Evolutionary conservation across 352 stramenopile genomes (phyloP).

Genomic region (Globisporangium spinosum): DNA sequence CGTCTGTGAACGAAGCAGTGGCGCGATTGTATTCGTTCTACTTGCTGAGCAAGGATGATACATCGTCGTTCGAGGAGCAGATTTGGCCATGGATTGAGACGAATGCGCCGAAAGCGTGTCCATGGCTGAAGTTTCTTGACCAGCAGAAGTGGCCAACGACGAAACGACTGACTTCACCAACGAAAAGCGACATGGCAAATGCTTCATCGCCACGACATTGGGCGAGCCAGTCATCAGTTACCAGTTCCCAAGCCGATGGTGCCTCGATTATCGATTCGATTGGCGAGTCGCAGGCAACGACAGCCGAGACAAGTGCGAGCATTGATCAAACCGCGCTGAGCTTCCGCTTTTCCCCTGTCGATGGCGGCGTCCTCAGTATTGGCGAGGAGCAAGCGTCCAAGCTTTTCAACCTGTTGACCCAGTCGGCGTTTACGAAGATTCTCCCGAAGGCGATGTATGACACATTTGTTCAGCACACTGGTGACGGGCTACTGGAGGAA

Average conservation of each 20-base stretch:
- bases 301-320: conserved; percentile 12
- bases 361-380: conserved; percentile 56
- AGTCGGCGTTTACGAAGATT: conserved; percentile 72
- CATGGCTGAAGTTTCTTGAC: conserved; percentile 73
- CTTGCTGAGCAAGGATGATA: conserved; percentile 32
- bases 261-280: conserved; percentile 12
- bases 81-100: conserved; percentile 69
- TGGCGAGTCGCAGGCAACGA: conserved; percentile 21
- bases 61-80: conserved; percentile 32
- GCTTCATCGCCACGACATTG: conserved; percentile 14
- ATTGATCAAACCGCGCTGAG: conserved; percentile 29
- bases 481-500: conserved; percentile 77
- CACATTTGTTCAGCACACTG: conserved; percentile 83
- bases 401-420: conserved; percentile 58
- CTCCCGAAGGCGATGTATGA: conserved; percentile 77
- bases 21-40: conserved; percentile 47
- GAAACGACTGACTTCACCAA: conserved; percentile 38
- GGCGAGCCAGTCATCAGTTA: conserved; percentile 11
- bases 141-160: conserved; percentile 61
- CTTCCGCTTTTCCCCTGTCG: conserved; percentile 69
- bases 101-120: conserved; percentile 41
- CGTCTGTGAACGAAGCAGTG: conserved; percentile 50
- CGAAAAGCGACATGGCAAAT: conserved; percentile 17
- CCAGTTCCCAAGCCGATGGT: conserved; percentile 19
- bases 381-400: conserved; percentile 52